Percentiles rank a stretch among this genome's conserved stretches.
These are phyloP conservation scores for Pseudonitzschia pungens DNA, from an alignment of 108 stramenopile species.

Conservation along the genomic window DNA sequence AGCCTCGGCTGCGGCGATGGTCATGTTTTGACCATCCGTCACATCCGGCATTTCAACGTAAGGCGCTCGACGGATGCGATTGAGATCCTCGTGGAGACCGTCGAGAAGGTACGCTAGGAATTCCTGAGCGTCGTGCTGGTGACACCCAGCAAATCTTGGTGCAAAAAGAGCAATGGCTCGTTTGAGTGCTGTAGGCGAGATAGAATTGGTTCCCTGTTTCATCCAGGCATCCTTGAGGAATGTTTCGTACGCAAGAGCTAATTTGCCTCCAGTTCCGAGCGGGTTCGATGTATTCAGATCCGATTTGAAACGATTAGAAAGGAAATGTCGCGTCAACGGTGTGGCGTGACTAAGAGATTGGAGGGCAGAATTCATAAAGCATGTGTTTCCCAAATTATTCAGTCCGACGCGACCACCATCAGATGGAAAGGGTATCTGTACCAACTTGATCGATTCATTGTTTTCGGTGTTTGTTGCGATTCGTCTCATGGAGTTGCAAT, in stretches of 20 bases:
- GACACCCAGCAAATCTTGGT: slow-evolving; percentile 66
- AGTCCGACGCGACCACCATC: slow-evolving; percentile 76
- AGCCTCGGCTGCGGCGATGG: slow-evolving; percentile 66
- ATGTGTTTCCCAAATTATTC: slow-evolving; percentile 95
- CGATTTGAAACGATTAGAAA: slow-evolving; percentile 54
- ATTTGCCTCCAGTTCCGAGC: slow-evolving; percentile 79
- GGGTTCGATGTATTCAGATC: slow-evolving; percentile 78
- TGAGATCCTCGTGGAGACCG: slow-evolving; percentile 96
- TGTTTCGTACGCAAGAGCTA: slow-evolving; percentile 73
- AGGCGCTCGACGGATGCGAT: slow-evolving; percentile 87
- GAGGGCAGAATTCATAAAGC: slow-evolving; percentile 93
- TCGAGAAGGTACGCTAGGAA: slow-evolving; percentile 90
- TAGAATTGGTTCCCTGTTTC: slow-evolving; percentile 25
- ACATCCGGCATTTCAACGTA: slow-evolving; percentile 88
- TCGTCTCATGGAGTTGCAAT: slow-evolving; percentile 33
- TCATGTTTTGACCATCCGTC: slow-evolving; percentile 54
- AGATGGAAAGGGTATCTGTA: not conserved
- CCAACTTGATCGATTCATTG: not conserved
- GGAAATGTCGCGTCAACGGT: slow-evolving; percentile 87
- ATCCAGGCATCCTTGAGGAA: slow-evolving; percentile 77
- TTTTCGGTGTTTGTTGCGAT: slow-evolving; percentile 2
- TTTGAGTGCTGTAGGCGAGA: slow-evolving; percentile 67
- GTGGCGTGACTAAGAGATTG: slow-evolving; percentile 84
- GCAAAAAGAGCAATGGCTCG: slow-evolving; percentile 73
- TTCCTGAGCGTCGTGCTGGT: slow-evolving; percentile 95